These are phyloP conservation scores for Melastoma candidum DNA, from an alignment of 441 rosid species.

Conservation along the genomic window DNA sequence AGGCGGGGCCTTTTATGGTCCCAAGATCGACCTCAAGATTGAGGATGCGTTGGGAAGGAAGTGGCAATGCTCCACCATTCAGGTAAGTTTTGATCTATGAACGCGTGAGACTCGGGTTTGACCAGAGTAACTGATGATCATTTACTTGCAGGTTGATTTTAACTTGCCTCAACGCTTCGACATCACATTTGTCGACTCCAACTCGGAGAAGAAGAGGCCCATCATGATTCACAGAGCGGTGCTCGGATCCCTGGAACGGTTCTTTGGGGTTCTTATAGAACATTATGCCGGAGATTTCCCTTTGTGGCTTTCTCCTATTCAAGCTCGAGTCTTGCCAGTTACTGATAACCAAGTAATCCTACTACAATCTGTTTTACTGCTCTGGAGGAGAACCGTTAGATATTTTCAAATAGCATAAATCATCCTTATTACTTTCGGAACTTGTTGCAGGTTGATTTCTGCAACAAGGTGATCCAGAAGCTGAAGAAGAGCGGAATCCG, in stretches of 20 bases:
- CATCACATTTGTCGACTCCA: slow-evolving; percentile 72
- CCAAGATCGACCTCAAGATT: slow-evolving; percentile 89
- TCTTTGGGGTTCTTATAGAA: slow-evolving; percentile 89
- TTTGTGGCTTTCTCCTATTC: slow-evolving; percentile 82
- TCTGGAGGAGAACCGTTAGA: slow-evolving; percentile 1
- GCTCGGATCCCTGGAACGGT: slow-evolving; percentile 81
- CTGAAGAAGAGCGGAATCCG: slow-evolving; percentile 54
- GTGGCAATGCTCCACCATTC: slow-evolving; percentile 98
- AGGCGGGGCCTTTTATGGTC: slow-evolving; percentile 98
- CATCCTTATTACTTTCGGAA: not conserved
- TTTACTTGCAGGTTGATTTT: slow-evolving; percentile 64
- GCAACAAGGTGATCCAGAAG: slow-evolving; percentile 45
- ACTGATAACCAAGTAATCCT: slow-evolving; percentile 69
- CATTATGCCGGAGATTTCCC: slow-evolving; percentile 95
- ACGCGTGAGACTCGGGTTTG: not conserved
- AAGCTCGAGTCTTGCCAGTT: slow-evolving; percentile 80
- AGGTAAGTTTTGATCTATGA: slow-evolving; percentile 29
- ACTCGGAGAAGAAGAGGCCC: slow-evolving; percentile 69
- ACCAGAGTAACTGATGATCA: slow-evolving; percentile 4
- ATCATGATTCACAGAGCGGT: slow-evolving; percentile 97
- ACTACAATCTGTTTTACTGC: not conserved
- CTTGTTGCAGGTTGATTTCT: slow-evolving; percentile 47
- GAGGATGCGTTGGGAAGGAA: slow-evolving; percentile 95
- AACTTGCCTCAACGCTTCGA: slow-evolving; percentile 82
- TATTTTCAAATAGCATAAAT: not conserved